Base-by-base conservation (phyloP, 2,329 filamentous ascomycete species). In the Colletotrichum limetticola region DNA sequence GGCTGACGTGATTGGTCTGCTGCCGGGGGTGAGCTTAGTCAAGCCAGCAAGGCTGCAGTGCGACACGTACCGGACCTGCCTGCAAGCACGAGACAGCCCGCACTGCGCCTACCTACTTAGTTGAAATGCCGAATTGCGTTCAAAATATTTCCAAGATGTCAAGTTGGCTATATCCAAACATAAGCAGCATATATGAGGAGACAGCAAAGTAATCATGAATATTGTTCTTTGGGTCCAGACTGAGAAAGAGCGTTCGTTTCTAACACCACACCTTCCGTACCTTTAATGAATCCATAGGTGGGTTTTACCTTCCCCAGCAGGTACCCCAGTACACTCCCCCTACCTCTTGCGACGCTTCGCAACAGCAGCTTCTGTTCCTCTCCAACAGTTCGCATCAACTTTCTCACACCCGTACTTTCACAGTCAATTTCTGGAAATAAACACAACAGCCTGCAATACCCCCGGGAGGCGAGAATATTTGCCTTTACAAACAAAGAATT, bases 41-140 rank as follows among this genome's bases (percentile, higher is more conserved):
- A 74, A 58, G 61, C 49, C n/a, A 46, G 65, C 66, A 71, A 75
- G 74, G 74, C 74, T 75, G 57, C 74, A 74, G 72, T 65, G 65
- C 68, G 71, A 72, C 69, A 74, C 74, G 74, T 75, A 75, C 65
- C 32, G 60, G 49, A 52, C 66, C 61, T 71, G 61, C 71, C 66
- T 71, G 46, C 42, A n/a, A 68, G 55, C 37, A 56, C 28, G 4
- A 26, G 37, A 32, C 24, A 35, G 59, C 22, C 35, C 55, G 12
- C 35, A 24, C 12, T 42, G 16, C 37, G 16, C 24, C 9, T 57
- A 49, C 42, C 42, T 49, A n/a, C 42, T 22, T 42, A 19, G 1
- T 42, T 19, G 16, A 19, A 19, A 19, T 7, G 37, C 16, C 37
- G 37, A 42, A 42, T 42, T 42, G 37, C 16, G 16, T 42, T 42